A percentile compares a stretch with the other conserved stretches of the same genome.
Conservation (phyloP, 257 asterid species). For the Salvia miltiorrhiza region DNA sequence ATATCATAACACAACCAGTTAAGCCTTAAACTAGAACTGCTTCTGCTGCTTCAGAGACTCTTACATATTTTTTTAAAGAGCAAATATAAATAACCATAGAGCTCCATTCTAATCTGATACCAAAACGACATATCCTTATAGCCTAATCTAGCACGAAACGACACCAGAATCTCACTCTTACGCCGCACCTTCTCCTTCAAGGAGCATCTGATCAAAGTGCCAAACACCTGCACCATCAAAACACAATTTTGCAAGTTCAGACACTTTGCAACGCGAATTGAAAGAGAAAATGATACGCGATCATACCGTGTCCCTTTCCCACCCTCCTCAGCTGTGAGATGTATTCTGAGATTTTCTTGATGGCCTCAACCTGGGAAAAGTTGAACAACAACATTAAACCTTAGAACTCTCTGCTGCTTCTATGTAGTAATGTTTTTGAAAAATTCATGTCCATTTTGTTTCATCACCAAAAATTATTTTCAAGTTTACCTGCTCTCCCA, state of each 20-base stretch:
- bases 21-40: background rate
- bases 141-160: conserved; percentile 11
- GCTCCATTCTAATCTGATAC: background rate
- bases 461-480: background rate
- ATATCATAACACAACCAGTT: background rate
- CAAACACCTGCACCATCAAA: conserved; percentile 40
- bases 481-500: conserved; percentile 61
- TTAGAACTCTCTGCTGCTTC: background rate
- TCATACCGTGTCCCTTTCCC: conserved; percentile 87
- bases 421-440: background rate
- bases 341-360: conserved; percentile 68
- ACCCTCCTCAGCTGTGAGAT: conserved; percentile 80
- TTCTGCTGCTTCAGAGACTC: background rate
- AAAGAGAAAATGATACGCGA: background rate
- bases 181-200: conserved; percentile 27
- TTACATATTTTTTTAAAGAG: no score
- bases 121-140: background rate
- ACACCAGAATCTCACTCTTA: background rate
- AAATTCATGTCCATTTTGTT: no score
- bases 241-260: background rate
- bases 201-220: conserved; percentile 54
- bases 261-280: background rate
- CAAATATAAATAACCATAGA: background rate
- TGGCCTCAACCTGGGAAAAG: conserved; percentile 55
- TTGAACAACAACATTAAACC: background rate